Evolutionary conservation across 192 early-diverging fungal species (phyloP).

Genomic region (Dissophora globulifera): DNA sequence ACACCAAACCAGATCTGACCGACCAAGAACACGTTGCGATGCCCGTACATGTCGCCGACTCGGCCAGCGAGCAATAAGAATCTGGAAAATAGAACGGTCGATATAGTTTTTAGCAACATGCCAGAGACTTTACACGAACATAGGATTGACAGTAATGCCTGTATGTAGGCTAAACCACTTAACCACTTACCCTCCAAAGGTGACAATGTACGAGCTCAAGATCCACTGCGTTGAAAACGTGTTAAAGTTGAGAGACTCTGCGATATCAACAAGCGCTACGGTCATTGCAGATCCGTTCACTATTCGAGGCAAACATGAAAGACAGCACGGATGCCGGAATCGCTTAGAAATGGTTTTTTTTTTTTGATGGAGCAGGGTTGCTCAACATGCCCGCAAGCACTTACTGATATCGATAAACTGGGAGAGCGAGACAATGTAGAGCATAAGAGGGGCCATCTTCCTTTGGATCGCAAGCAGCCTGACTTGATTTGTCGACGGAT

Average conservation of each 20-base stretch:
- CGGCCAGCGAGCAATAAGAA: slow-evolving; percentile 48
- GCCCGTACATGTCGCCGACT: slow-evolving; percentile 55
- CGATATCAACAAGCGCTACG: slow-evolving; percentile 37
- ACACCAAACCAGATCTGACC: slow-evolving; percentile 50
- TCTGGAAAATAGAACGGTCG: slow-evolving; percentile 14
- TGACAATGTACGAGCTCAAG: slow-evolving; percentile 40
- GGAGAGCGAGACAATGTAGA: slow-evolving; percentile 40
- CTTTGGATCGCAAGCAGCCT: slow-evolving; percentile 9
- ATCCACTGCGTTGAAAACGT: slow-evolving; percentile 39
- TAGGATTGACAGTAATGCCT: too few relatives aligned
- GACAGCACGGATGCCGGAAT: background rate
- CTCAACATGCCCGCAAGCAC: background rate
- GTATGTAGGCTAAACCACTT: too few relatives aligned
- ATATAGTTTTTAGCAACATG: too few relatives aligned
- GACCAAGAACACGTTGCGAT: slow-evolving; percentile 37
- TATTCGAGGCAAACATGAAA: slow-evolving; percentile 1
- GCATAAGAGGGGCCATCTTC: slow-evolving; percentile 28
- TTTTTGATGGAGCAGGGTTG: background rate
- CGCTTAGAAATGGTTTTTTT: background rate
- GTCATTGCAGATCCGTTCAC: slow-evolving; percentile 50
- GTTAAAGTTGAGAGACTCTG: slow-evolving; percentile 24
- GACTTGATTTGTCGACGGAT: background rate
- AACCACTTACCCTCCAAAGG: slow-evolving; percentile 52
- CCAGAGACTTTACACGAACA: too few relatives aligned
- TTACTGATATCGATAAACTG: slow-evolving; percentile 52